A percentile compares a stretch with the other conserved stretches of the same genome.
Evolutionary conservation across 352 stramenopile genomes (phyloP).

Genomic region (Phytophthora brassicae): DNA sequence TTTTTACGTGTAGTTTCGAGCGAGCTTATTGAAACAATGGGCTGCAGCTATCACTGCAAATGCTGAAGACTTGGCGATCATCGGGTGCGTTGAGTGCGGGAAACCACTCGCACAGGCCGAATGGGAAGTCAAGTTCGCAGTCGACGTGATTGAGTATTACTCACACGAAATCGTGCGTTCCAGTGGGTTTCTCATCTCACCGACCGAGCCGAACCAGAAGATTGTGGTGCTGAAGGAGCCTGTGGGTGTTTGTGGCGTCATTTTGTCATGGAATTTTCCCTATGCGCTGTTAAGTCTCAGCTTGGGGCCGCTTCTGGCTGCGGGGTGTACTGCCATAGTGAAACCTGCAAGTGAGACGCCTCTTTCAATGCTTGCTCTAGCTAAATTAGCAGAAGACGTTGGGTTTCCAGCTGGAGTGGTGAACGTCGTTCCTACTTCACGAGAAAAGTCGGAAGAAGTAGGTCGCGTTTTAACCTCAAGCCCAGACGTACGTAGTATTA

Average conservation of each 20-base stretch:
- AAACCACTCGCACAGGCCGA: conserved; percentile 94
- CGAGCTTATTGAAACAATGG: conserved; percentile 72
- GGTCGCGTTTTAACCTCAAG: conserved; percentile 67
- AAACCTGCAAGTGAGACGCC: conserved; percentile 97
- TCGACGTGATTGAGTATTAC: conserved; percentile 95
- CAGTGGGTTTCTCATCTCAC: conserved; percentile 79
- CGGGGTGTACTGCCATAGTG: conserved; percentile 93
- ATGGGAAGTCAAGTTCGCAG: conserved; percentile 93
- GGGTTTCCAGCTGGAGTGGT: conserved; percentile 83
- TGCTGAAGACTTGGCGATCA: conserved; percentile 73
- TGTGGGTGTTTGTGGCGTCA: conserved; percentile 93
- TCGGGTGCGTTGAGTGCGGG: conserved; percentile 95
- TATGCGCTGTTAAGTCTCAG: conserved; percentile 97
- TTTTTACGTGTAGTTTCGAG: conserved; percentile 33
- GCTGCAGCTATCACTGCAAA: conserved; percentile 57
- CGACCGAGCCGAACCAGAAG: conserved; percentile 41
- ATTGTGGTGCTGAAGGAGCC: conserved; percentile 86
- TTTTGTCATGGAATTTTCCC: conserved; percentile 99
- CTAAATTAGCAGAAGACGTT: conserved; percentile 84
- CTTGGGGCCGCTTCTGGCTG: conserved; percentile 88
- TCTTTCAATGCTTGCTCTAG: conserved; percentile 92
- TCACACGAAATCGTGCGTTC: conserved; percentile 91
- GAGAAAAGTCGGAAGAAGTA: conserved; percentile 62
- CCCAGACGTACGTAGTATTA: conserved; percentile 82
- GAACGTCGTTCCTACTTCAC: conserved; percentile 79